Evolutionary conservation across 1,284 basidiomycete species (phyloP).

Genomic region (Ceratobasidium sp.): DNA sequence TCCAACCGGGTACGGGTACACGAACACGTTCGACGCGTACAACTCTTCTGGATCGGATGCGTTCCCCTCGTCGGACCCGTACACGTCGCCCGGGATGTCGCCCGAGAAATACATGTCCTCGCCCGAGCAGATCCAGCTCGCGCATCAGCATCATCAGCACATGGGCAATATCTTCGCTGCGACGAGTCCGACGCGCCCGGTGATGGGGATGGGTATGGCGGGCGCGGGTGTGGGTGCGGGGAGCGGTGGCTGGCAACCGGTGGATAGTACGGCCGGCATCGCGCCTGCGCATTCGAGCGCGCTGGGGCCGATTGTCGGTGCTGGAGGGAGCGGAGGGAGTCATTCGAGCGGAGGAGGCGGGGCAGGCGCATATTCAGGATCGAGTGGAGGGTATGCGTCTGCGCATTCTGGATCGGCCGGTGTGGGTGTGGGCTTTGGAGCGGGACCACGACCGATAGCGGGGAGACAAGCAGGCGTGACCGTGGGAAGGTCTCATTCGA

Average conservation of each 20-base stretch:
- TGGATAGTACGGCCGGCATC: neutral
- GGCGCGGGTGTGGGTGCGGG: neutral
- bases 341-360: constrained; percentile 7
- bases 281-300: neutral
- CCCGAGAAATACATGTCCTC: constrained; percentile 15
- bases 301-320: neutral
- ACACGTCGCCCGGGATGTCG: constrained; percentile 1
- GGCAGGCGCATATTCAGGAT: neutral
- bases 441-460: too few species aligned
- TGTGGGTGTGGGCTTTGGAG: neutral
- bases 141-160: constrained; percentile 6
- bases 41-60: constrained; percentile 9
- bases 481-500: neutral
- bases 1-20: neutral
- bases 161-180: neutral
- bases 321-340: neutral
- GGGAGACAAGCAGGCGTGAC: neutral
- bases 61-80: constrained; percentile 26
- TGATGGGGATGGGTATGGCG: neutral
- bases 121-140: constrained; percentile 16
- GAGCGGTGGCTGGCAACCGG: constrained; percentile 12
- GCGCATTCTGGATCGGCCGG: neutral
- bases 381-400: neutral
- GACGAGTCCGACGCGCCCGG: neutral
- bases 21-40: neutral